Conservation (phyloP, 2,329 filamentous ascomycete genomes). For the Penicillium sp. region DNA sequence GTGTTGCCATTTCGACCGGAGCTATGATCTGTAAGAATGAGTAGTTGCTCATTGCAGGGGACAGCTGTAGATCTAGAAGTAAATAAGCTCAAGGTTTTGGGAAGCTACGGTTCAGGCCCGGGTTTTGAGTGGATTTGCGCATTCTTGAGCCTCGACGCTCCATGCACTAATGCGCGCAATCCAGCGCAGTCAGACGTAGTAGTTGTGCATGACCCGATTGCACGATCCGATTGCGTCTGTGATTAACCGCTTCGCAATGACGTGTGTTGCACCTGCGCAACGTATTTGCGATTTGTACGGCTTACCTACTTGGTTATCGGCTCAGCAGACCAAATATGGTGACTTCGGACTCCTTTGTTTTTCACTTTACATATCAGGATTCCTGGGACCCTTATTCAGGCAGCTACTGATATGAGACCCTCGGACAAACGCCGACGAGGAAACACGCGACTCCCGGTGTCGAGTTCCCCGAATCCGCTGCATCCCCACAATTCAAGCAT, state of each 20-base stretch:
- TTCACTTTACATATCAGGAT: no score
- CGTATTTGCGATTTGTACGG: background rate
- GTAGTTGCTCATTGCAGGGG: background rate
- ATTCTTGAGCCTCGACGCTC: background rate
- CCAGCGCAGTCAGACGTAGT: background rate
- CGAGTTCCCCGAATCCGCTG: background rate
- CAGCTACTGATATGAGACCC: background rate
- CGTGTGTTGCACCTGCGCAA: background rate
- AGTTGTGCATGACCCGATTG: background rate
- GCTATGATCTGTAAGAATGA: background rate
- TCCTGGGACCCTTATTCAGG: no score
- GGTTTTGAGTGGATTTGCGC: background rate
- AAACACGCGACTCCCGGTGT: no score
- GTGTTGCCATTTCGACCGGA: constrained; percentile 7
- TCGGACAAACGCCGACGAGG: background rate
- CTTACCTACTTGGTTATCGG: background rate
- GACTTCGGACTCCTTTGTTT: no score
- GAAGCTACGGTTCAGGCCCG: background rate
- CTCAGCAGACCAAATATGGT: background rate
- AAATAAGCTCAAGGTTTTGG: background rate
- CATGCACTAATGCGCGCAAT: constrained; percentile 4
- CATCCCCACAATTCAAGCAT: background rate
- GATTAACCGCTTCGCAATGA: background rate
- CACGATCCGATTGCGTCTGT: background rate
- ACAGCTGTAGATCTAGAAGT: background rate